Percentiles rank a stretch among this genome's conserved stretches.
phyloP scores from a whole-genome alignment of 2,329 filamentous ascomycete species.

The Fusarium drepaniforme region DNA sequence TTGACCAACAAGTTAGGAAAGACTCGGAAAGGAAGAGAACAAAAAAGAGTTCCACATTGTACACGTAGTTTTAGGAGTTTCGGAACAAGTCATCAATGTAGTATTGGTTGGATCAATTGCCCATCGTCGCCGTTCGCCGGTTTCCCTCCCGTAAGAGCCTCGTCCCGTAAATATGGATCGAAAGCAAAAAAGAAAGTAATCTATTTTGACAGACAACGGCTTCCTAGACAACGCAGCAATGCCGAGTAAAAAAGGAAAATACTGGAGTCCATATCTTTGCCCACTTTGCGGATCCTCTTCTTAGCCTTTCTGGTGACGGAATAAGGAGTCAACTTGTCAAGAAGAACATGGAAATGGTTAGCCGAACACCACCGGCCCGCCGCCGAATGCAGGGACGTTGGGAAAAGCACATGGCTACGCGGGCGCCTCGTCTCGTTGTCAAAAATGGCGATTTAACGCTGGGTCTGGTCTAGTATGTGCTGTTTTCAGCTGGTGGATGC shows the following conservation, averaged over 20 bases:
- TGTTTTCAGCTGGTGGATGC: neutral
- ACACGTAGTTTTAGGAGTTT: neutral
- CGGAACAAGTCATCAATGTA: neutral
- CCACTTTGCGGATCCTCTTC: neutral
- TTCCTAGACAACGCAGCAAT: neutral
- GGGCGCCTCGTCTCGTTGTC: slow-evolving; percentile 1
- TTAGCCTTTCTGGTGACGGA: neutral
- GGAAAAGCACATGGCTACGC: slow-evolving; percentile 32
- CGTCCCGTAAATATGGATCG: neutral
- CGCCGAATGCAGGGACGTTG: slow-evolving; percentile 40
- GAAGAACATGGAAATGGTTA: slow-evolving; percentile 25
- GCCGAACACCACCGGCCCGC: slow-evolving; percentile 32
- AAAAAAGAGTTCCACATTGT: neutral
- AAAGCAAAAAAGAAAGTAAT: neutral
- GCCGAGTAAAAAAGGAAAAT: neutral
- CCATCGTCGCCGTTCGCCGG: neutral
- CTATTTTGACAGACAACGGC: neutral
- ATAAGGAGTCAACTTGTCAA: slow-evolving; percentile 1
- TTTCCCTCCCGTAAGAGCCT: neutral
- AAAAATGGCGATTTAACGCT: neutral
- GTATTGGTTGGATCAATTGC: neutral
- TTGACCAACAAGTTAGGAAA: neutral
- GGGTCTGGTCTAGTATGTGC: neutral
- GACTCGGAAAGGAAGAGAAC: neutral
- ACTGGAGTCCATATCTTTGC: neutral